These are phyloP conservation scores for Lecanicillium sp. DNA, from an alignment of 2,329 filamentous ascomycete genomes.

Conservation along the genomic window DNA sequence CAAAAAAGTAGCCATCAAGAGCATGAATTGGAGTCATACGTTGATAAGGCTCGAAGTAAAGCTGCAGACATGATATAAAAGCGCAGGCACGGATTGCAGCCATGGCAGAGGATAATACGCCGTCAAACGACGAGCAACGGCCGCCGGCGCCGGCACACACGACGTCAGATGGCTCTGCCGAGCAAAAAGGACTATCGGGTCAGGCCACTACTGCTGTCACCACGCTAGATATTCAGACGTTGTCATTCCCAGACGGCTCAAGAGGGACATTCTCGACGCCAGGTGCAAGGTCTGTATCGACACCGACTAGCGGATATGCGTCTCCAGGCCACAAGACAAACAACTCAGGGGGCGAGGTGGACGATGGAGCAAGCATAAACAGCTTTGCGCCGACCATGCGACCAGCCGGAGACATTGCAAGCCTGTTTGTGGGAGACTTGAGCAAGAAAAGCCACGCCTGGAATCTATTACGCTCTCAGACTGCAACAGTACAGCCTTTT, in stretches of 20 bases:
- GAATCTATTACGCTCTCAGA: conserved; percentile 56
- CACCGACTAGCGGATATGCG: conserved; percentile 31
- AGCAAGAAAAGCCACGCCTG: conserved; percentile 60
- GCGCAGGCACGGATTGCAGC: neutral
- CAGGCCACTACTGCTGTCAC: conserved; percentile 80
- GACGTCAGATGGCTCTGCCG: conserved; percentile 23
- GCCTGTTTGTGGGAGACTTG: conserved; percentile 66
- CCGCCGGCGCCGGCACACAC: conserved; percentile 50
- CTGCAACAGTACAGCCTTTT: conserved; percentile 51
- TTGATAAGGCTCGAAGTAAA: too few relatives aligned
- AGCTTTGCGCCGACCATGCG: conserved; percentile 58
- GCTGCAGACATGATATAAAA: too few relatives aligned
- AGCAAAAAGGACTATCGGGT: conserved; percentile 40
- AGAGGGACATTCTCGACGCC: conserved; percentile 51
- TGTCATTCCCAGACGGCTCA: conserved; percentile 63
- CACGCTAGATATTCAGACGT: conserved; percentile 68
- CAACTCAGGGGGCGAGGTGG: conserved; percentile 36
- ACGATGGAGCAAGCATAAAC: conserved; percentile 57
- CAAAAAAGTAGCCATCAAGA: too few relatives aligned
- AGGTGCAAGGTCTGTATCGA: conserved; percentile 25
- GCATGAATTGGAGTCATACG: too few relatives aligned
- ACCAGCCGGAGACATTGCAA: conserved; percentile 65
- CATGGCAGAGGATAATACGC: conserved; percentile 11
- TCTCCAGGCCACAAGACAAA: conserved; percentile 25
- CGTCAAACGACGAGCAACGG: conserved; percentile 32